phyloP scores from a whole-genome alignment of 2,329 filamentous ascomycete species.

The Xylaria sp. region DNA sequence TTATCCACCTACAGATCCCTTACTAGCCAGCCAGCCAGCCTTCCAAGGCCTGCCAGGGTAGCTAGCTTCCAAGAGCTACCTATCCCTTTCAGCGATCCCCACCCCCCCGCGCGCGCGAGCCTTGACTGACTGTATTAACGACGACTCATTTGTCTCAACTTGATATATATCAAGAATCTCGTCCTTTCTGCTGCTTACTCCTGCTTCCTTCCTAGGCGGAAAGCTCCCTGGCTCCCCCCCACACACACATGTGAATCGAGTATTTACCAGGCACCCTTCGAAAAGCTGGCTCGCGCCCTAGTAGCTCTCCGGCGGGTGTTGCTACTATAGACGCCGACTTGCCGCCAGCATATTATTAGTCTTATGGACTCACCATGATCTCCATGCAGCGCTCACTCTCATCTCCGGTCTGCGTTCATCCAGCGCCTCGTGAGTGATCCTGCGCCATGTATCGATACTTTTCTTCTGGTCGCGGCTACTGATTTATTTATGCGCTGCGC shows the following conservation, averaged over 20 bases:
- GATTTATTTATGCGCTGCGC: slow-evolving; percentile 40
- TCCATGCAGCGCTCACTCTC: slow-evolving; percentile 72
- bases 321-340: slow-evolving; percentile 52
- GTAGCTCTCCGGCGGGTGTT: slow-evolving; percentile 45
- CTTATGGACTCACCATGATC: slow-evolving; percentile 66
- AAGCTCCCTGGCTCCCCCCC: slow-evolving; percentile 19
- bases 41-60: slow-evolving; percentile 30
- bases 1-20: slow-evolving; percentile 22
- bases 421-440: slow-evolving; percentile 68
- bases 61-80: slow-evolving; percentile 32
- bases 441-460: slow-evolving; percentile 12
- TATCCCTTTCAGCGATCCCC: slow-evolving; percentile 24
- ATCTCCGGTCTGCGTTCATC: slow-evolving; percentile 68
- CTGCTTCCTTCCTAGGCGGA: slow-evolving; percentile 18
- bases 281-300: slow-evolving; percentile 43
- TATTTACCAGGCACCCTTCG: slow-evolving; percentile 21
- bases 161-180: slow-evolving; percentile 9
- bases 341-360: slow-evolving; percentile 39
- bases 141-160: slow-evolving; percentile 13
- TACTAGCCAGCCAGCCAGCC: slow-evolving; percentile 24
- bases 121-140: slow-evolving; percentile 27
- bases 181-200: slow-evolving; percentile 18
- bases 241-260: slow-evolving; percentile 22
- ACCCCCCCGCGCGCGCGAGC: slow-evolving; percentile 26
- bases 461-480: slow-evolving; percentile 36